Conservation (phyloP, 2,329 filamentous ascomycete genomes). For the Fusarium sacchari region DNA sequence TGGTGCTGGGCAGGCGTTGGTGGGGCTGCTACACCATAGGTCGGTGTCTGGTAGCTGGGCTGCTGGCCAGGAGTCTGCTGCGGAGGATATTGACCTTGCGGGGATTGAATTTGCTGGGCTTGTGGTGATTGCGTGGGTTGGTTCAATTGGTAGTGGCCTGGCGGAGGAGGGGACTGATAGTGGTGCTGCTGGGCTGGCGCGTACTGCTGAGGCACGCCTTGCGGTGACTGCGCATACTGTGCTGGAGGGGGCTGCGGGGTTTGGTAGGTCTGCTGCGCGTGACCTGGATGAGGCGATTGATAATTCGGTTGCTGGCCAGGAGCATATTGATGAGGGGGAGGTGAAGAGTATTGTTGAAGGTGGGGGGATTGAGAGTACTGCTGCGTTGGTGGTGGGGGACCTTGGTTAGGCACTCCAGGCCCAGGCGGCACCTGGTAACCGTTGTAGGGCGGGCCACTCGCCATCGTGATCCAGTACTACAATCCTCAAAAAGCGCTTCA, state of each 20-base stretch:
- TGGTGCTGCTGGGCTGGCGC: background rate
- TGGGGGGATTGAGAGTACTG: background rate
- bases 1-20: constrained; percentile 13
- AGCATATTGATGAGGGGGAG: background rate
- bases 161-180: background rate
- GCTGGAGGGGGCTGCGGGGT: background rate
- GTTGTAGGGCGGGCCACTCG: constrained; percentile 1
- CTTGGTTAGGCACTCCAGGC: background rate
- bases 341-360: background rate
- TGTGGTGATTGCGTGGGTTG: background rate
- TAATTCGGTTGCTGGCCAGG: background rate
- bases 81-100: background rate
- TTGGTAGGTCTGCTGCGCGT: background rate
- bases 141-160: background rate
- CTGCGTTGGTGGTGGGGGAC: background rate
- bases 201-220: background rate
- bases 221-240: background rate
- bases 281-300: background rate
- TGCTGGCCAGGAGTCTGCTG: background rate
- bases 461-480: constrained; percentile 3
- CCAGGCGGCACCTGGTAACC: constrained; percentile 9
- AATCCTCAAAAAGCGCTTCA: background rate
- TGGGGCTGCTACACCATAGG: constrained; percentile 15
- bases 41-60: background rate
- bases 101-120: background rate